These are phyloP conservation scores for Liquidambar formosana DNA, from an alignment of 164 flowering plant species.

Conservation along the genomic window DNA sequence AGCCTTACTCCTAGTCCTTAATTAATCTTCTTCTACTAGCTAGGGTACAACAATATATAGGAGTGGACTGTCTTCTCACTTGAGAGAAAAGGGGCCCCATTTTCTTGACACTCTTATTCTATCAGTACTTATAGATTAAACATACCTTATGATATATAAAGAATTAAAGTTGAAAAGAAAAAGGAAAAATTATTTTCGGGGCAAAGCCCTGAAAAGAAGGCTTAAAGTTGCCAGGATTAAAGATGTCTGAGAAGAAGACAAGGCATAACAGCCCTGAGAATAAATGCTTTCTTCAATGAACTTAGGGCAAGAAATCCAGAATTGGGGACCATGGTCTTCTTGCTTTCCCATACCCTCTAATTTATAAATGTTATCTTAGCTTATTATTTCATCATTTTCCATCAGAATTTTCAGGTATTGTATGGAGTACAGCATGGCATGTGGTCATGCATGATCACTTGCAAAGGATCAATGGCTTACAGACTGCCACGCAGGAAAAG, in stretches of 20 bases:
- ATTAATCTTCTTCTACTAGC: no score
- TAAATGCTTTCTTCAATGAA: conserved; percentile 11
- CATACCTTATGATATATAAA: neutral
- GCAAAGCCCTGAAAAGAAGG: neutral
- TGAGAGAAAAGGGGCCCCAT: no score
- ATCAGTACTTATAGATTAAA: neutral
- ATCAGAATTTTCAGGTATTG: no score
- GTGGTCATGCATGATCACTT: no score
- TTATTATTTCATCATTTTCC: neutral
- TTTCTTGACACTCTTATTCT: no score
- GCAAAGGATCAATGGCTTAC: no score
- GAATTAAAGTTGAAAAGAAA: neutral
- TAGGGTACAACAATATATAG: no score
- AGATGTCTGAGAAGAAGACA: conserved; percentile 14
- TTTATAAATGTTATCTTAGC: no score
- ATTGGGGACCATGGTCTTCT: conserved; percentile 2
- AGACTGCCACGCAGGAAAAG: no score
- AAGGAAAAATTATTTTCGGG: neutral
- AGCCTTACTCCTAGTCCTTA: no score
- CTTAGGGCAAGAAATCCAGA: neutral
- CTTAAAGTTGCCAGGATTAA: neutral
- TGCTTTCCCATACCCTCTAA: neutral
- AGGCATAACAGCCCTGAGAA: conserved; percentile 7
- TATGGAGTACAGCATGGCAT: no score
- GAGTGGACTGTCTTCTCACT: no score